Evolutionary conservation across 805 yeast genomes (phyloP).

Genomic region (Henningerozyma blattae): DNA sequence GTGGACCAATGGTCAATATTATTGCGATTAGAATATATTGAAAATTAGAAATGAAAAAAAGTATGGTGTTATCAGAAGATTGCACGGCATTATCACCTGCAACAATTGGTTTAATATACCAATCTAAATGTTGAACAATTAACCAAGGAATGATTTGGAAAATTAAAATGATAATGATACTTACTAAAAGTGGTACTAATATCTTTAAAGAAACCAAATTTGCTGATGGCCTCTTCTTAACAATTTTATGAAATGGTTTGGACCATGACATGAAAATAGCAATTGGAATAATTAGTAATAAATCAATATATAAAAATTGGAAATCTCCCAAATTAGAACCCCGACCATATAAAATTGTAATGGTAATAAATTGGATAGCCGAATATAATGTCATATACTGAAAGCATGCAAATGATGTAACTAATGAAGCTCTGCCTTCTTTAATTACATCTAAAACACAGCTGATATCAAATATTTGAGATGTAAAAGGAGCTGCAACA

Average conservation of each 20-base stretch:
- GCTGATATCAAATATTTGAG: conserved; percentile 77
- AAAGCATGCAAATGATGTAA: conserved; percentile 92
- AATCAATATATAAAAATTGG: conserved; percentile 89
- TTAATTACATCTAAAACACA: conserved; percentile 85
- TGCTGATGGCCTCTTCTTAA: conserved; percentile 80
- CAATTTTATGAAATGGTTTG: conserved; percentile 50
- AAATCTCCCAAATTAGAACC: conserved; percentile 95
- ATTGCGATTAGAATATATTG: conserved; percentile 82
- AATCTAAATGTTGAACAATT: conserved; percentile 40
- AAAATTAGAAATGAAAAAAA: conserved; percentile 72
- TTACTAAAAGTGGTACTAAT: conserved; percentile 69
- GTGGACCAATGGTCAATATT: conserved; percentile 84
- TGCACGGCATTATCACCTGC: conserved; percentile 74
- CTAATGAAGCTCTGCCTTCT: conserved; percentile 91
- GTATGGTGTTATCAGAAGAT: conserved; percentile 79
- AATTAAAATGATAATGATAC: conserved; percentile 46
- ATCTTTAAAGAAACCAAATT: conserved; percentile 85
- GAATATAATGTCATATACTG: conserved; percentile 96
- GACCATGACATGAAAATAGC: conserved; percentile 99
- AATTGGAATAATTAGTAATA: conserved; percentile 81
- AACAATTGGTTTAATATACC: conserved; percentile 76
- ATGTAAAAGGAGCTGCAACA: conserved; percentile 97
- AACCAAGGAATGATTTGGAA: conserved; percentile 68
- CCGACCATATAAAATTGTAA: conserved; percentile 68
- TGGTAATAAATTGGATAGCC: conserved; percentile 88